phyloP scores from a whole-genome alignment of 176 grass and related monocot genomes.

The Thinopyrum elongatum region DNA sequence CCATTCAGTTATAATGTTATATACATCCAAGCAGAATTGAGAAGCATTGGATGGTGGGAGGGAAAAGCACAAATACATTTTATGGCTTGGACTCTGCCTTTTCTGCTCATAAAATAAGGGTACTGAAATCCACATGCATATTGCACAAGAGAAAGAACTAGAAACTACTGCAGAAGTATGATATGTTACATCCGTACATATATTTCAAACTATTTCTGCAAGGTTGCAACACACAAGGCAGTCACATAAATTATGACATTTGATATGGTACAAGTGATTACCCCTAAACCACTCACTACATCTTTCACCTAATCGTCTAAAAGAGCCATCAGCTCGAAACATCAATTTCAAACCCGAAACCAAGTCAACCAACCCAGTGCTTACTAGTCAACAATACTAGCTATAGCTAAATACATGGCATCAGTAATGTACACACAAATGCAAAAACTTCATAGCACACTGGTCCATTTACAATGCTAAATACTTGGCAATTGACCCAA shows the following conservation, averaged over 20 bases:
- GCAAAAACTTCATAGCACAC: conserved; percentile 22
- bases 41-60: background rate
- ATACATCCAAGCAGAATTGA: background rate
- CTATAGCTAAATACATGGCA: conserved; percentile 43
- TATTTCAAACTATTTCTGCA: conserved; percentile 5
- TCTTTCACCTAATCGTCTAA: conserved; percentile 42
- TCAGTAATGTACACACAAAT: conserved; percentile 32
- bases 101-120: conserved; percentile 2
- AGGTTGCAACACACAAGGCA: conserved; percentile 24
- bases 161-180: background rate
- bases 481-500: conserved; percentile 22
- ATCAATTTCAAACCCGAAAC: conserved; percentile 41
- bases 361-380: conserved; percentile 33
- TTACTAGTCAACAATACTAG: conserved; percentile 25
- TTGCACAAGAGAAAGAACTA: background rate
- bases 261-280: conserved; percentile 31
- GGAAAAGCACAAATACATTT: background rate
- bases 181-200: conserved; percentile 8
- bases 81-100: background rate
- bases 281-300: conserved; percentile 13
- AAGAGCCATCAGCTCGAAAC: background rate
- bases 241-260: conserved; percentile 36
- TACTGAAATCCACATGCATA: conserved; percentile 6
- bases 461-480: conserved; percentile 38
- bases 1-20: background rate